These are phyloP conservation scores for Colletotrichum gloeosporioides DNA, from an alignment of 2,329 filamentous ascomycete species.

Conservation along the genomic window DNA sequence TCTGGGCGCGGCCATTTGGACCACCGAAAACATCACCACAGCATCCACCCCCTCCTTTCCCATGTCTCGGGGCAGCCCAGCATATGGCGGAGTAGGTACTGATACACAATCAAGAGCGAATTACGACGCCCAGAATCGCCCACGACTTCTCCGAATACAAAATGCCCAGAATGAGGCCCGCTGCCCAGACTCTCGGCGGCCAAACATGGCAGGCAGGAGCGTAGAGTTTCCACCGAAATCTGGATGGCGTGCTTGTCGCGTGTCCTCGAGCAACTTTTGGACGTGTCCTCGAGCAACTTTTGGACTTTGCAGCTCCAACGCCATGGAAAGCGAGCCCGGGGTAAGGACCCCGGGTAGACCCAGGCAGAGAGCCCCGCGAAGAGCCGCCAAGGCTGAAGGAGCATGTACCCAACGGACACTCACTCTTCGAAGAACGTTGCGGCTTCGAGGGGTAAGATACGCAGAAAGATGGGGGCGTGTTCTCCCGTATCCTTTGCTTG, in stretches of 20 bases:
- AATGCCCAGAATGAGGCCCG: constrained; percentile 18
- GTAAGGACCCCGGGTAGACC: background rate
- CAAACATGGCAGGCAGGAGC: constrained; percentile 17
- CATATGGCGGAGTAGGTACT: background rate
- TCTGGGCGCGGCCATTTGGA: constrained; percentile 2
- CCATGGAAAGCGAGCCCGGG: background rate
- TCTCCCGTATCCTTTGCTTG: background rate
- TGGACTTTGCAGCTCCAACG: background rate
- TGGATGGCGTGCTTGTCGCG: constrained; percentile 17
- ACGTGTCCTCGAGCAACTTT: constrained; percentile 10
- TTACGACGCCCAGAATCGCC: constrained; percentile 2
- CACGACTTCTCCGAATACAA: background rate
- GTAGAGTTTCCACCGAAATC: constrained; percentile 4
- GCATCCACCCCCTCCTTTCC: background rate
- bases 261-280: too few species aligned
- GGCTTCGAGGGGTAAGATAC: background rate
- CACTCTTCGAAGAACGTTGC: background rate
- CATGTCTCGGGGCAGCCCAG: constrained; percentile 9
- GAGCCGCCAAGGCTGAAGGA: constrained; percentile 25
- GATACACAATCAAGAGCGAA: background rate
- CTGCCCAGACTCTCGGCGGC: constrained; percentile 17
- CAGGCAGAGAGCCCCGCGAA: constrained; percentile 2
- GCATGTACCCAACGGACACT: background rate
- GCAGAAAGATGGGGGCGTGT: background rate
- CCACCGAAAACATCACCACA: constrained; percentile 5